A percentile compares a stretch with the other conserved stretches of the same genome.
These are phyloP conservation scores for Melanogaster broomeanus DNA, from an alignment of 768 basidiomycete genomes.

Conservation along the genomic window DNA sequence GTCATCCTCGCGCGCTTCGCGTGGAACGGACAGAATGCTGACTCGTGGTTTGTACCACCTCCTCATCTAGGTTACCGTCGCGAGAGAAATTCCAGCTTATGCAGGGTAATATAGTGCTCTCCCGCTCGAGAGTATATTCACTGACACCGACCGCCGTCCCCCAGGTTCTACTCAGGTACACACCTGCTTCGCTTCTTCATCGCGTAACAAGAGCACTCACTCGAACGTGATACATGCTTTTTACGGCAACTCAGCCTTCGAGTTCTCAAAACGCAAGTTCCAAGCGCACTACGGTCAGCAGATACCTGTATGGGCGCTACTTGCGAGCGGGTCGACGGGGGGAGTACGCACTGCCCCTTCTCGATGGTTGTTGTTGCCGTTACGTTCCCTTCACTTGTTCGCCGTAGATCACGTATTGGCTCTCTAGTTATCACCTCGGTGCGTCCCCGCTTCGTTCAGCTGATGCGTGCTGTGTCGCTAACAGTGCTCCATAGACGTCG, in stretches of 20 bases:
- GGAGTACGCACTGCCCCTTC: constrained; percentile 53
- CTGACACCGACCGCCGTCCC: neutral
- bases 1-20: neutral
- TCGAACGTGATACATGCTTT: no score
- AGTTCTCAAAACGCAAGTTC: no score
- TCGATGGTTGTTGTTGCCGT: no score
- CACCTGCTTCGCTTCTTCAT: no score
- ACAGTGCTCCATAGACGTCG: constrained; percentile 59
- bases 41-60: neutral
- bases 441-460: no score
- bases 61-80: constrained; percentile 72
- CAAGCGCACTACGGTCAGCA: no score
- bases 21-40: neutral
- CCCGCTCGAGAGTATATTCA: neutral
- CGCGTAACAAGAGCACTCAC: no score
- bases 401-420: constrained; percentile 63
- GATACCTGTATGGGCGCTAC: no score
- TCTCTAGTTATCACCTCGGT: no score
- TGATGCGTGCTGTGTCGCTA: neutral
- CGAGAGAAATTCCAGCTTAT: constrained; percentile 94
- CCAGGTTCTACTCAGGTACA: no score
- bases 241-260: no score
- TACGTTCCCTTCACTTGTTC: neutral
- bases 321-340: constrained; percentile 34
- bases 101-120: constrained; percentile 53